Conservation (phyloP, 176 grass and related monocot species). For the Ananas comosus region DNA sequence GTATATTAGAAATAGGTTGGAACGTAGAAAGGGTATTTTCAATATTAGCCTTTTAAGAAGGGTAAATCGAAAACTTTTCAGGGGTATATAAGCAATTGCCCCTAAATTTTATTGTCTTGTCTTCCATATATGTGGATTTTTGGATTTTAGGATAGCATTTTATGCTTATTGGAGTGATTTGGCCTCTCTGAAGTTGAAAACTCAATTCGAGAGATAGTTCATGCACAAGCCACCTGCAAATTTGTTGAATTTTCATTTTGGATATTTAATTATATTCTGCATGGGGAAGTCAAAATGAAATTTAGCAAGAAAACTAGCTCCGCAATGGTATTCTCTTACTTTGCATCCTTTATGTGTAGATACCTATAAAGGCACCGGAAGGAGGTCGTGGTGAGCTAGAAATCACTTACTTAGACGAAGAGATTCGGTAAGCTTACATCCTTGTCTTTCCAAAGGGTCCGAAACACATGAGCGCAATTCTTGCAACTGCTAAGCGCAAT, state of each 20-base stretch:
- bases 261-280: neutral
- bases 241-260: neutral
- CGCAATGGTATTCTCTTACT: neutral
- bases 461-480: too few relatives aligned
- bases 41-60: too few relatives aligned
- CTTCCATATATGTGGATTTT: neutral
- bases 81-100: too few relatives aligned
- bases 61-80: too few relatives aligned
- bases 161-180: too few relatives aligned
- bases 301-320: neutral
- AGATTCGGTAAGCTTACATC: slow-evolving; percentile 50
- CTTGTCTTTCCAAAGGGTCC: neutral
- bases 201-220: too few relatives aligned
- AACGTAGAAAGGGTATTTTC: too few relatives aligned
- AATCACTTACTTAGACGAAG: slow-evolving; percentile 89
- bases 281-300: neutral
- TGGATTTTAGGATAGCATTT: too few relatives aligned
- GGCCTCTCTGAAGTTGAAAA: too few relatives aligned
- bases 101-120: neutral
- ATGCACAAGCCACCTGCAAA: too few relatives aligned
- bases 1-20: too few relatives aligned
- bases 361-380: slow-evolving; percentile 73
- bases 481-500: too few relatives aligned
- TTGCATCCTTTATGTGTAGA: slow-evolving; percentile 24
- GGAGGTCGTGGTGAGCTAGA: slow-evolving; percentile 81